A percentile compares a stretch with the other conserved stretches of the same genome.
Conservation (phyloP, 371 early-diverging fungal genomes). For the Synchytrium microbalum region DNA sequence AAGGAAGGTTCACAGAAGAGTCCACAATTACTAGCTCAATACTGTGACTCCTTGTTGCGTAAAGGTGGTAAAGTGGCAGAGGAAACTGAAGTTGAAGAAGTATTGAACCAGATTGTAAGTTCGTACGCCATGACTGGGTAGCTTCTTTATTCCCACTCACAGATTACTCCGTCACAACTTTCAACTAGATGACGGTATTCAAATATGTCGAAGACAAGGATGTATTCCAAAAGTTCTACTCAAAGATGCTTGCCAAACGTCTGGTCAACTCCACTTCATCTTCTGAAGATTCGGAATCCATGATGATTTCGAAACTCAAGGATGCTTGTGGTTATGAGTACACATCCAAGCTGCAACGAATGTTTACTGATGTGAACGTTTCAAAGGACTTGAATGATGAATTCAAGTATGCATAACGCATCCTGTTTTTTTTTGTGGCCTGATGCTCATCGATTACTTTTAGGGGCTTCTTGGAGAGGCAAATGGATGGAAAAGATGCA, state of each 20-base stretch:
- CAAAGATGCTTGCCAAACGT: slow-evolving; percentile 41
- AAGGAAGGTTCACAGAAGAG: slow-evolving; percentile 26
- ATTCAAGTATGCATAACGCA: no score
- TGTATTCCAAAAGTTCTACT: slow-evolving; percentile 52
- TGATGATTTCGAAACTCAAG: slow-evolving; percentile 39
- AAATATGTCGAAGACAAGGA: slow-evolving; percentile 53
- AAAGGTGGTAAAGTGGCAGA: slow-evolving; percentile 41
- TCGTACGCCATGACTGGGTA: no score
- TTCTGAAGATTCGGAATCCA: slow-evolving; percentile 39
- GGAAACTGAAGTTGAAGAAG: slow-evolving; percentile 51
- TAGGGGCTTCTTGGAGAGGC: slow-evolving; percentile 1
- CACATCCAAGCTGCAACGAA: slow-evolving; percentile 77
- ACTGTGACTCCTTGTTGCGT: slow-evolving; percentile 71
- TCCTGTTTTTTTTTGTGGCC: no score
- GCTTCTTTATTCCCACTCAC: not conserved
- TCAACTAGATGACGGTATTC: slow-evolving; percentile 38
- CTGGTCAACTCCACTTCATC: slow-evolving; percentile 34
- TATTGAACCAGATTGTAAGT: slow-evolving; percentile 40
- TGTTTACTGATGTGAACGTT: slow-evolving; percentile 82
- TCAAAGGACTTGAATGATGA: slow-evolving; percentile 61
- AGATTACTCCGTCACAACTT: not conserved
- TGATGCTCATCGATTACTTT: no score
- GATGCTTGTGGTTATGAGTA: slow-evolving; percentile 78
- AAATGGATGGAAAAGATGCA: slow-evolving; percentile 4
- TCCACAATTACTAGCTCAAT: slow-evolving; percentile 72